A percentile compares a stretch with the other conserved stretches of the same genome.
These are phyloP conservation scores for Apiospora pterosperma DNA, from an alignment of 2,329 filamentous ascomycete species.

Conservation along the genomic window DNA sequence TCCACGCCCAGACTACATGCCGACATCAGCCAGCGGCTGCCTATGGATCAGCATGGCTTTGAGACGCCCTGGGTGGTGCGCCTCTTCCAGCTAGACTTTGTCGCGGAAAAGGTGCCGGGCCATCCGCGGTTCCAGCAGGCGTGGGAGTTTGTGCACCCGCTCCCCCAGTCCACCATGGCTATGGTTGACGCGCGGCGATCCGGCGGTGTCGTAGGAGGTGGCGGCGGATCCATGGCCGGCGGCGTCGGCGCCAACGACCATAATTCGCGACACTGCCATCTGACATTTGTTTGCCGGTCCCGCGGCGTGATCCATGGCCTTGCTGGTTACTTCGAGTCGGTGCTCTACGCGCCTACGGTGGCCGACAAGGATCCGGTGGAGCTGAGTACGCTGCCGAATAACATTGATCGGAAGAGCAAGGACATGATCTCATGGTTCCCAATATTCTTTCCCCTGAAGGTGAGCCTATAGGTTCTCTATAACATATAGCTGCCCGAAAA, in stretches of 20 bases:
- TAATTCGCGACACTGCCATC: constrained; percentile 75
- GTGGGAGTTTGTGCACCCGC: constrained; percentile 78
- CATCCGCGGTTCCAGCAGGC: constrained; percentile 67
- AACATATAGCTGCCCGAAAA: neutral
- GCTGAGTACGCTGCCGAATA: constrained; percentile 87
- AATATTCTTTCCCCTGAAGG: constrained; percentile 95
- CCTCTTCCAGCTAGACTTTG: constrained; percentile 83
- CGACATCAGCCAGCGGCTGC: constrained; percentile 65
- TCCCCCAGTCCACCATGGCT: constrained; percentile 56
- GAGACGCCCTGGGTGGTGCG: constrained; percentile 95
- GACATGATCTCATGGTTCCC: constrained; percentile 99
- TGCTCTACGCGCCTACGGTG: constrained; percentile 66
- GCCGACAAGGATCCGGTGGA: constrained; percentile 60
- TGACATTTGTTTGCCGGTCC: constrained; percentile 74
- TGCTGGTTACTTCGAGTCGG: constrained; percentile 93
- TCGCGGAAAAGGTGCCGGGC: constrained; percentile 61
- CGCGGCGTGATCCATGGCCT: constrained; percentile 86
- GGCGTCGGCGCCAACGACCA: constrained; percentile 85
- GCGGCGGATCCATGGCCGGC: constrained; percentile 69
- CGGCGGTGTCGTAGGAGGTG: constrained; percentile 63
- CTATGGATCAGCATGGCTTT: constrained; percentile 67
- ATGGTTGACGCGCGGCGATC: constrained; percentile 54
- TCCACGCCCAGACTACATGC: constrained; percentile 80
- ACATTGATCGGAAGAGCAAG: constrained; percentile 87
- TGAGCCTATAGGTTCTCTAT: constrained; percentile 36